Evolutionary conservation across 1,284 basidiomycete genomes (phyloP), one percentile per base, ranked within the genome.

Genomic region (Leccinum fuscescens): DNA sequence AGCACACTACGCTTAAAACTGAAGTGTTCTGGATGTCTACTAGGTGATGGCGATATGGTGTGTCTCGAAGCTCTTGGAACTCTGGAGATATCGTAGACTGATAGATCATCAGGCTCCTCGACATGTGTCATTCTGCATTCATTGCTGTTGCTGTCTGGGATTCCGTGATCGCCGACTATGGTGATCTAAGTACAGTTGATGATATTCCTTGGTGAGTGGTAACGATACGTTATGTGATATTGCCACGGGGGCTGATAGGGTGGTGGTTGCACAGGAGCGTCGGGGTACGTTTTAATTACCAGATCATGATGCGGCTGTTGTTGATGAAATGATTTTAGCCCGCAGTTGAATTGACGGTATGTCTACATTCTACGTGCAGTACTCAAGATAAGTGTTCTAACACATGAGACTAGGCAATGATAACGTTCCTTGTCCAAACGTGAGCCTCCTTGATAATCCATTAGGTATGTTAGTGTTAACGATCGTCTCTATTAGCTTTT

Each of bases 401-500:
- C 24, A 11, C 4, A 2, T 35, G 12, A 1, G 5, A 46, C 9
- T 29, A 72, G 68, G 68, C 68, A 17, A 63, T 61, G 54, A 39
- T 71, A 24, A 69, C 69, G 12, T 72, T 71, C 27, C 44, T 72
- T 8, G 64, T 62, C 22, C 68, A 69, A 64, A 61, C 57, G 68
- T 60, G n/a, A 52, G 58, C 20, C 12, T 15, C 35, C 2, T 1
- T 4, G 9, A 35, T 35, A 35, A 35, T 4, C 8, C 14, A 5
- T 15, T 6, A 15, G 3, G 4, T 12, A 31, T 4, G 1, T 35
- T 37, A 20, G n/a, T 33, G 15, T 37, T 60, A n/a, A 65, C 8
- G 4, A n/a, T 39, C 15, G 7, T 17, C 7, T 52, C 9, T 17
- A 44, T 48, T n/a, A 69, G 68, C 35, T 72, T 70, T 57, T 69